A percentile compares a stretch with the other conserved stretches of the same genome.
phyloP scores from a whole-genome alignment of 768 basidiomycete species.

The Tricholoma saponaceum region DNA sequence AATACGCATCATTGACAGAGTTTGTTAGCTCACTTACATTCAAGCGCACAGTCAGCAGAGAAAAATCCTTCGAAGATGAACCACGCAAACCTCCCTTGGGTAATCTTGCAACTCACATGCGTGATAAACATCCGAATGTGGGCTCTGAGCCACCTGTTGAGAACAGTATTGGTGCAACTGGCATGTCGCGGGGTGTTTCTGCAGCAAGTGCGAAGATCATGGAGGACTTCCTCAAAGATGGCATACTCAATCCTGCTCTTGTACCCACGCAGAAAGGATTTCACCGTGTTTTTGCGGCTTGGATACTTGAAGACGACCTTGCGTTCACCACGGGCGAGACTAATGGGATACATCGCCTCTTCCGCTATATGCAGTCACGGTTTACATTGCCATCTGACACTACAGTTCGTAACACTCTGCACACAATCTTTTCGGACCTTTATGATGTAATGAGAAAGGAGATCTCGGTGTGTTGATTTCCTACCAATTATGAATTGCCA shows the following conservation, averaged over 20 bases:
- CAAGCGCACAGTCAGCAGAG: constrained; percentile 2
- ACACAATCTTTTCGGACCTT: constrained; percentile 13
- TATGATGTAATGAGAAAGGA: constrained; percentile 16
- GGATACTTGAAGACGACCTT: constrained; percentile 23
- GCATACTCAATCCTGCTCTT: constrained; percentile 14
- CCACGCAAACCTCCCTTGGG: constrained; percentile 7
- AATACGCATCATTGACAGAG: background rate
- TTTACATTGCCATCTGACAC: constrained; percentile 21
- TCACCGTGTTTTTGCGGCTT: constrained; percentile 13
- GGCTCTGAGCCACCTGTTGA: background rate
- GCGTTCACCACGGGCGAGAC: constrained; percentile 22
- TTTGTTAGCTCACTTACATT: constrained; percentile 5
- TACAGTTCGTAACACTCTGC: constrained; percentile 20
- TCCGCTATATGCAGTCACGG: constrained; percentile 13
- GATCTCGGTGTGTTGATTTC: constrained; percentile 11
- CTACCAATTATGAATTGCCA: background rate
- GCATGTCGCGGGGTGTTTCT: background rate
- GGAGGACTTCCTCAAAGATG: constrained; percentile 12
- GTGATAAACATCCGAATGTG: constrained; percentile 2
- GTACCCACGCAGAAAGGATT: constrained; percentile 12
- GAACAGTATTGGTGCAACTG: background rate
- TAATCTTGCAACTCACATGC: constrained; percentile 10
- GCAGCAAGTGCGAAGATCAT: constrained; percentile 13
- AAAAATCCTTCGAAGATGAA: constrained; percentile 8
- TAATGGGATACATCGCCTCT: constrained; percentile 7